phyloP scores from a whole-genome alignment of 2,329 filamentous ascomycete species.

The Paecilomyces sp. region DNA sequence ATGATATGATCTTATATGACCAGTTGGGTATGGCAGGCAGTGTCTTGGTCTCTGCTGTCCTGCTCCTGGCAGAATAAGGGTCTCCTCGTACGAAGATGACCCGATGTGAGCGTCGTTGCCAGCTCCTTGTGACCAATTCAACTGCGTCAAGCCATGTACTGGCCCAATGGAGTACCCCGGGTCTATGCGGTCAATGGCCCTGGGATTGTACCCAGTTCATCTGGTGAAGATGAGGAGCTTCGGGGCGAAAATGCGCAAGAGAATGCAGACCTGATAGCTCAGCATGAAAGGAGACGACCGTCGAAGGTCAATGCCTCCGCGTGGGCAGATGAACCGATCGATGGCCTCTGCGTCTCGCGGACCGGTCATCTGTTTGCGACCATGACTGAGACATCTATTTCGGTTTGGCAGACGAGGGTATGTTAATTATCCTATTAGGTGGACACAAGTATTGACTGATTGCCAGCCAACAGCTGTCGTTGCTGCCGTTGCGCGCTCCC shows the following conservation, averaged over 20 bases:
- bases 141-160: constrained; percentile 38
- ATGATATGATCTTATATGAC: neutral
- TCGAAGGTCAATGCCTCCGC: constrained; percentile 21
- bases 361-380: constrained; percentile 79
- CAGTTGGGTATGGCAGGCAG: constrained; percentile 15
- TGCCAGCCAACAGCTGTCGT: constrained; percentile 77
- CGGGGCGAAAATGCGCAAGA: constrained; percentile 10
- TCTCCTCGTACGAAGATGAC: constrained; percentile 26
- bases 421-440: constrained; percentile 12
- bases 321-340: constrained; percentile 57
- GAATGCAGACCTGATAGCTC: constrained; percentile 18
- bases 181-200: constrained; percentile 43
- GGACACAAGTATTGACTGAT: constrained; percentile 17
- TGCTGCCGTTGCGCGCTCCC: constrained; percentile 75
- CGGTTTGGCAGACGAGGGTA: constrained; percentile 96
- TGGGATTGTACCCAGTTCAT: constrained; percentile 21
- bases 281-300: constrained; percentile 11
- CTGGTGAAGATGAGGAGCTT: constrained; percentile 17
- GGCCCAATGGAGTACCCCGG: constrained; percentile 44
- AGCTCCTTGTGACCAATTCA: constrained; percentile 18
- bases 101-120: constrained; percentile 25
- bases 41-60: constrained; percentile 12
- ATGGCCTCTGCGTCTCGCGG: constrained; percentile 69
- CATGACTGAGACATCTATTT: constrained; percentile 76
- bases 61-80: constrained; percentile 15